phyloP scores from a whole-genome alignment of 306 rosid genomes.

The Rosa multiflora region DNA sequence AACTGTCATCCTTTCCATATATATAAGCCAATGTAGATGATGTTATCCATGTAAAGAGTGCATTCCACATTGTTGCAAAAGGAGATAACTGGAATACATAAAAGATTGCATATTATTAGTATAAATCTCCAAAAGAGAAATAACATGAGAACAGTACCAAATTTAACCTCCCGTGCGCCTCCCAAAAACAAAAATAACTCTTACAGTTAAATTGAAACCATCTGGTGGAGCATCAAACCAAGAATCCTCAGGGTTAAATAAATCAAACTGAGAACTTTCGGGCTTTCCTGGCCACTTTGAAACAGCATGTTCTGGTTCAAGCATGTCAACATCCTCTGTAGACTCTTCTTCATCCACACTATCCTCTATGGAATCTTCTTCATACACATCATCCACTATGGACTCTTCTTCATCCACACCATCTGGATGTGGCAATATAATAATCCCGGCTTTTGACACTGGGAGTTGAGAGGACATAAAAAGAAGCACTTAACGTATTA shows the following conservation, averaged over 20 bases:
- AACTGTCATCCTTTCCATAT: conserved; percentile 83
- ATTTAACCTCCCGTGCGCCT: not conserved
- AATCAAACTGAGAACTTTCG: conserved; percentile 45
- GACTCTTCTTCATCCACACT: conserved; percentile 10
- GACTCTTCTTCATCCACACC: conserved; percentile 33
- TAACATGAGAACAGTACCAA: not conserved
- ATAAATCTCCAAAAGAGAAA: conserved; percentile 11
- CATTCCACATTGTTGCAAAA: conserved; percentile 84
- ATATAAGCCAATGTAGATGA: conserved; percentile 81
- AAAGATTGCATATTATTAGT: conserved; percentile 9
- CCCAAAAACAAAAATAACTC: conserved; percentile 7
- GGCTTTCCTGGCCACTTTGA: conserved; percentile 69
- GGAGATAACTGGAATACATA: conserved; percentile 66
- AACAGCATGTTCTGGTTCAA: conserved; percentile 50
- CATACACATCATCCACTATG: conserved; percentile 26
- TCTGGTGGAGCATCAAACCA: conserved; percentile 89
- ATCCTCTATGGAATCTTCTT: conserved; percentile 24
- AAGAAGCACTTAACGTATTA: not conserved
- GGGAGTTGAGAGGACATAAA: conserved; percentile 29
- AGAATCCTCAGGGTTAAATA: conserved; percentile 68
- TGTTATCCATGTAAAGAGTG: conserved; percentile 75
- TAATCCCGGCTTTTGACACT: conserved; percentile 82
- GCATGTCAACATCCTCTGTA: conserved; percentile 34
- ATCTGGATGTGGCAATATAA: conserved; percentile 53
- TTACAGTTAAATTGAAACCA: conserved; percentile 74